Evolutionary conservation across 768 basidiomycete species (phyloP).

Genomic region (Rhodosporidiobolus sp.): DNA sequence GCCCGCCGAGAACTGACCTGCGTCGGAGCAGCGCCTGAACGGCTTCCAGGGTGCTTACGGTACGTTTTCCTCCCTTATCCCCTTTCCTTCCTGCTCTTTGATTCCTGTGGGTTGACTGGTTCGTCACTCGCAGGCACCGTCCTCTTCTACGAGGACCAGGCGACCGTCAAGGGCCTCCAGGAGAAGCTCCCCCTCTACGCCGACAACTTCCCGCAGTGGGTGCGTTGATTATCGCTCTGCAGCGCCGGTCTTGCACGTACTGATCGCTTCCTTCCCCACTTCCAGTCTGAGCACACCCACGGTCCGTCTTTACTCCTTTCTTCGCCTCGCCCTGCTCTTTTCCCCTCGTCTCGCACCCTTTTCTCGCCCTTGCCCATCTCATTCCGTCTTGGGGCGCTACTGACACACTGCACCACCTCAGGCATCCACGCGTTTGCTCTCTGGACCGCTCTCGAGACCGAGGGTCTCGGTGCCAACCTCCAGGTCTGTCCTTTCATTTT

Average conservation of each 20-base stretch:
- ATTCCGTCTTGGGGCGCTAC: too few species aligned
- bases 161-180: conserved; percentile 36
- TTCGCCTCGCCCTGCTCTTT: too few species aligned
- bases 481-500: conserved; percentile 28
- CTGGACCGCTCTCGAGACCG: conserved; percentile 49
- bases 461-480: conserved; percentile 49
- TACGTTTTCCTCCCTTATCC: background rate
- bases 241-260: background rate
- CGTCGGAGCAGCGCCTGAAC: conserved; percentile 41
- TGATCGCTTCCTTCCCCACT: background rate
- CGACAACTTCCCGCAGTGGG: conserved; percentile 40
- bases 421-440: conserved; percentile 48
- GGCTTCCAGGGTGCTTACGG: conserved; percentile 47
- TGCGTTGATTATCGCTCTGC: background rate
- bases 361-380: too few species aligned
- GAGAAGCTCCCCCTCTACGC: conserved; percentile 32
- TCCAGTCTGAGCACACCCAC: conserved; percentile 46
- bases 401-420: too few species aligned
- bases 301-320: too few species aligned
- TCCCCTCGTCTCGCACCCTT: too few species aligned
- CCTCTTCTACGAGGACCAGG: conserved; percentile 49
- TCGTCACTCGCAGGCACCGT: conserved; percentile 41
- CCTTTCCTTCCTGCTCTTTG: too few species aligned
- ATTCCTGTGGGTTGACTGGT: background rate
- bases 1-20: conserved; percentile 26